Evolutionary conservation across 352 stramenopile genomes (phyloP).

Genomic region (Phytophthora tentaculata): DNA sequence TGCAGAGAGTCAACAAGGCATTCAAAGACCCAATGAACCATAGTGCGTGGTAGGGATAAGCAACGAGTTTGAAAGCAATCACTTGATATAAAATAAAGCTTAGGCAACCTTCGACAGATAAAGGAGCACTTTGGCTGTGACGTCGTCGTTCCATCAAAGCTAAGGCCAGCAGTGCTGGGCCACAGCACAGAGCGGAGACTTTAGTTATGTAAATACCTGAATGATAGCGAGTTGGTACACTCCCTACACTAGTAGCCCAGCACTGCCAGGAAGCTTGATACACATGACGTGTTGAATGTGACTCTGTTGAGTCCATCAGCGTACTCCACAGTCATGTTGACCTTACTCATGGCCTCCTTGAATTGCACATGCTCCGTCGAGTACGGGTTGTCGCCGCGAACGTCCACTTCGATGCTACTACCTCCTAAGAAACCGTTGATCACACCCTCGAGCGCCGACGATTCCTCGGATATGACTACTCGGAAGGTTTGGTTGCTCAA

Average conservation of each 20-base stretch:
- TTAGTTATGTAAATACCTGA: too few species aligned
- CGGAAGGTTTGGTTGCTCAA: slow-evolving; percentile 50
- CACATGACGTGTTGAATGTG: slow-evolving; percentile 38
- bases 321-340: slow-evolving; percentile 66
- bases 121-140: too few species aligned
- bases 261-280: slow-evolving; percentile 37
- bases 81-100: neutral
- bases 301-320: slow-evolving; percentile 48
- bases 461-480: slow-evolving; percentile 46
- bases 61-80: neutral
- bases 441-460: slow-evolving; percentile 41
- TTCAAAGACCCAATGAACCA: slow-evolving; percentile 6
- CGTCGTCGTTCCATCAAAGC: too few species aligned
- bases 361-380: slow-evolving; percentile 45
- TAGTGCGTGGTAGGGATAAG: neutral
- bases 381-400: slow-evolving; percentile 52
- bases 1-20: slow-evolving; percentile 10
- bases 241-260: slow-evolving; percentile 34
- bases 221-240: too few species aligned
- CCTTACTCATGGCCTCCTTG: slow-evolving; percentile 38
- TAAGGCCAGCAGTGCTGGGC: too few species aligned
- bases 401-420: slow-evolving; percentile 46
- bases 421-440: slow-evolving; percentile 44
- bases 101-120: too few species aligned
- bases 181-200: too few species aligned